Percentiles rank a stretch among this genome's conserved stretches.
phyloP scores from a whole-genome alignment of 23 red algal species.

The Gracilaria domingensis region DNA sequence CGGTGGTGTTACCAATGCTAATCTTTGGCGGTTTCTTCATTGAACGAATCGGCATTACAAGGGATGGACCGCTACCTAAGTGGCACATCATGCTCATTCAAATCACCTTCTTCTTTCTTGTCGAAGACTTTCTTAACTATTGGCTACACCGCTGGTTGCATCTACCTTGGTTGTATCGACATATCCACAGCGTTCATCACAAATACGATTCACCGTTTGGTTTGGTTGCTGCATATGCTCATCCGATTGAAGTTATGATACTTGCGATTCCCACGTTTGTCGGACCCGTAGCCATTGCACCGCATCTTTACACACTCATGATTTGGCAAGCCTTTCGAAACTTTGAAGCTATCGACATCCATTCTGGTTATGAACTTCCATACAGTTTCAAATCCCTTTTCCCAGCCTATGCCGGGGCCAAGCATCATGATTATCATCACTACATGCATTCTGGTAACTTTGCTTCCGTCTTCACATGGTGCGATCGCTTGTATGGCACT shows the following conservation, averaged over 20 bases:
- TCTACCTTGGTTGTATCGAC: conserved; percentile 82
- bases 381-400: conserved; percentile 73
- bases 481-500: conserved; percentile 81
- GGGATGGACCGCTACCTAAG: conserved; percentile 53
- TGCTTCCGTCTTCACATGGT: conserved; percentile 86
- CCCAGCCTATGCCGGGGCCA: conserved; percentile 85
- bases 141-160: conserved; percentile 94
- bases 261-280: conserved; percentile 89
- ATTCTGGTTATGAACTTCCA: conserved; percentile 92
- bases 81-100: conserved; percentile 66
- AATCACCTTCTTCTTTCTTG: conserved; percentile 89
- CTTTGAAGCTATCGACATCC: conserved; percentile 92
- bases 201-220: conserved; percentile 88
- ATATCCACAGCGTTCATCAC: conserved; percentile 95
- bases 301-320: conserved; percentile 95
- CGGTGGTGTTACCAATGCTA: conserved; percentile 42
- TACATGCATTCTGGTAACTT: conserved; percentile 97
- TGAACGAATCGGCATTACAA: conserved; percentile 38
- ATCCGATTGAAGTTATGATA: conserved; percentile 89
- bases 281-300: conserved; percentile 79
- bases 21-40: conserved; percentile 45
- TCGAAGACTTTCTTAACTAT: conserved; percentile 97
- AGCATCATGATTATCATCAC: conserved; percentile 98
- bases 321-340: conserved; percentile 87
- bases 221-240: conserved; percentile 85